A percentile compares a stretch with the other conserved stretches of the same genome.
These are phyloP conservation scores for Rhynchosporium secalis DNA, from an alignment of 2,329 filamentous ascomycete genomes.

Conservation along the genomic window DNA sequence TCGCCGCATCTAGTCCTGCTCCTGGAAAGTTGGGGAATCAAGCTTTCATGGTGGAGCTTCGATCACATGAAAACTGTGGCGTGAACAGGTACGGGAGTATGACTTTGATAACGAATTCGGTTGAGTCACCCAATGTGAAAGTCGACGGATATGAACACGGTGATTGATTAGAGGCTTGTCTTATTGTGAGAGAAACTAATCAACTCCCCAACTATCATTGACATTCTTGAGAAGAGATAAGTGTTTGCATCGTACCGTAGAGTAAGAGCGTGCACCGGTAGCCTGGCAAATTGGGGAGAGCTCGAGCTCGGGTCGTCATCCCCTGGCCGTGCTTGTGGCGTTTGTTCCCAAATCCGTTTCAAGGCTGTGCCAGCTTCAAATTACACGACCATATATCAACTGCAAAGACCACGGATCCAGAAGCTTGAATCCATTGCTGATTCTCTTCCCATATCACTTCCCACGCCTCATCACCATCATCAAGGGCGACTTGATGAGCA, in stretches of 20 bases:
- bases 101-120: too few species aligned
- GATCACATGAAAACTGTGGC: constrained; percentile 11
- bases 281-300: too few species aligned
- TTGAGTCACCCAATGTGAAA: too few species aligned
- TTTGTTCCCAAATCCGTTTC: constrained; percentile 9
- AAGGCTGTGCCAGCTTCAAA: constrained; percentile 14
- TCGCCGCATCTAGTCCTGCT: neutral
- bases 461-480: neutral
- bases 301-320: constrained; percentile 5
- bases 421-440: constrained; percentile 9
- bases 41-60: constrained; percentile 7
- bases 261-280: neutral
- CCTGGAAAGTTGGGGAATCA: constrained; percentile 2
- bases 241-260: too few species aligned
- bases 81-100: neutral
- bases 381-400: constrained; percentile 1
- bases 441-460: neutral
- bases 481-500: constrained; percentile 30
- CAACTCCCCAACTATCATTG: too few species aligned
- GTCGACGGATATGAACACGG: too few species aligned
- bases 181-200: too few species aligned
- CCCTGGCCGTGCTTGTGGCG: constrained; percentile 3
- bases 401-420: constrained; percentile 19
- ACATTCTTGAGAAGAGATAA: too few species aligned
- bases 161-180: too few species aligned